These are phyloP conservation scores for Pythium plurisporium DNA, from an alignment of 352 stramenopile genomes.

Conservation along the genomic window DNA sequence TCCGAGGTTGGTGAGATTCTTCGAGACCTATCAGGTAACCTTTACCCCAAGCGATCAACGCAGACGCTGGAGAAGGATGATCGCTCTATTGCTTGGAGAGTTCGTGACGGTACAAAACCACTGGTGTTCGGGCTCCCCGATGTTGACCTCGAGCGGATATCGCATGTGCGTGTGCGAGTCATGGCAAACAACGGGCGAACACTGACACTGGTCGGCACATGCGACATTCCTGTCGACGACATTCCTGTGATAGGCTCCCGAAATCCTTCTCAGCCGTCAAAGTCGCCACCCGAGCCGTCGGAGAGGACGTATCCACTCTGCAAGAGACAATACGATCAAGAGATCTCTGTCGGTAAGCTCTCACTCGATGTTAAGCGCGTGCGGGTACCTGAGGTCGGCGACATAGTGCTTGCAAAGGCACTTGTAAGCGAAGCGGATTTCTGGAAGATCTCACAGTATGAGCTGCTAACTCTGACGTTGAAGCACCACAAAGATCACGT, in stretches of 20 bases:
- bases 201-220: slow-evolving; percentile 31
- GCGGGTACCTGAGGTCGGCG: slow-evolving; percentile 11
- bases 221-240: slow-evolving; percentile 31
- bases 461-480: slow-evolving; percentile 42
- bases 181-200: slow-evolving; percentile 25
- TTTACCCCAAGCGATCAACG: slow-evolving; percentile 29
- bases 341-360: slow-evolving; percentile 49
- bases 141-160: slow-evolving; percentile 44
- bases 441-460: slow-evolving; percentile 46
- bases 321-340: slow-evolving; percentile 18
- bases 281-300: background rate
- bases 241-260: slow-evolving; percentile 18
- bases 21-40: slow-evolving; percentile 22
- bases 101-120: background rate
- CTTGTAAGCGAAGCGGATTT: slow-evolving; percentile 29
- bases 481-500: slow-evolving; percentile 37
- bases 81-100: slow-evolving; percentile 7
- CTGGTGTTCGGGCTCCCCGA: slow-evolving; percentile 31
- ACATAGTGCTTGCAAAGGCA: slow-evolving; percentile 32
- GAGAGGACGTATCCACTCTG: slow-evolving; percentile 29
- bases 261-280: background rate
- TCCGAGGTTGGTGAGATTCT: slow-evolving; percentile 41
- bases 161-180: slow-evolving; percentile 31
- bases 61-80: slow-evolving; percentile 21
- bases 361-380: slow-evolving; percentile 30